Evolutionary conservation across 2,329 filamentous ascomycete species (phyloP).

Genomic region (Waltergamsia citrina): DNA sequence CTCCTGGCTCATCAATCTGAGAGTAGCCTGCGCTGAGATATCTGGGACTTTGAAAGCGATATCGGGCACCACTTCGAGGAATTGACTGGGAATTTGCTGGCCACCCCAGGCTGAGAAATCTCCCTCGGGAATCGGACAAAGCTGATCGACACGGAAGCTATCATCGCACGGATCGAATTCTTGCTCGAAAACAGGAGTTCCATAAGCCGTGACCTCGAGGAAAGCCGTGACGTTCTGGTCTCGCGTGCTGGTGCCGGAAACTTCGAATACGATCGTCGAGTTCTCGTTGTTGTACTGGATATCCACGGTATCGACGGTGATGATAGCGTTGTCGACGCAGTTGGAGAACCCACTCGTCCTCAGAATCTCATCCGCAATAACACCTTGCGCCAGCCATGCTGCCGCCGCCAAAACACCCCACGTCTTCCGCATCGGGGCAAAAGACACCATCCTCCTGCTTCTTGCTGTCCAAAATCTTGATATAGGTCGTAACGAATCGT

Average conservation of each 20-base stretch:
- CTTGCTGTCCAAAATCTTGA: too few relatives aligned
- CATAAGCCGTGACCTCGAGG: constrained; percentile 76
- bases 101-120: constrained; percentile 63
- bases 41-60: constrained; percentile 91
- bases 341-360: constrained; percentile 72
- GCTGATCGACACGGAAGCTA: constrained; percentile 54
- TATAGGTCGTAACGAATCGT: too few relatives aligned
- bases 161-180: constrained; percentile 74
- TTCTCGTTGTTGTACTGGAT: constrained; percentile 71
- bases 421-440: constrained; percentile 10
- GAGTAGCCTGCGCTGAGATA: constrained; percentile 73
- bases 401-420: constrained; percentile 23
- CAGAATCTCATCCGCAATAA: constrained; percentile 61
- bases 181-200: constrained; percentile 68
- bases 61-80: constrained; percentile 65
- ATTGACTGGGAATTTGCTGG: constrained; percentile 62
- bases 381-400: constrained; percentile 29
- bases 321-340: constrained; percentile 44
- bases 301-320: constrained; percentile 65
- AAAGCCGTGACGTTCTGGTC: constrained; percentile 72
- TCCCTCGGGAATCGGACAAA: constrained; percentile 80
- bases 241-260: constrained; percentile 65
- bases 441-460: not conserved
- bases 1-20: constrained; percentile 60
- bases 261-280: constrained; percentile 69